Conservation (phyloP, 2,329 filamentous ascomycete genomes). For the Penicillium brevicompactum region DNA sequence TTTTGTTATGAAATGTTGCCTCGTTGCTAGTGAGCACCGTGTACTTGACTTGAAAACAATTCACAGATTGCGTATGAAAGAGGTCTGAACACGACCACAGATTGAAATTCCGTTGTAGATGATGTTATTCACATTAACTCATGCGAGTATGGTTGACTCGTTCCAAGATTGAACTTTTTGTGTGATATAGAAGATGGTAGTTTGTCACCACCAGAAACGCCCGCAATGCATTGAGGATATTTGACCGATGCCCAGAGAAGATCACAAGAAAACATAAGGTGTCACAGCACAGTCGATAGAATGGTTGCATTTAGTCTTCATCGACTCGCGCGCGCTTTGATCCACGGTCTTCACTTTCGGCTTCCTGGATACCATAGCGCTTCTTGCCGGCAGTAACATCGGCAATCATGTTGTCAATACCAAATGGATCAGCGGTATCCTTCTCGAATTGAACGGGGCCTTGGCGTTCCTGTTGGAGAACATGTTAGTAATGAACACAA, state of each 20-base stretch:
- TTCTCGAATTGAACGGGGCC: conserved; percentile 97
- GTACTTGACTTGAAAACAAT: not conserved
- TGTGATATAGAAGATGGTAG: conserved; percentile 10
- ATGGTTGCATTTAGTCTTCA: conserved; percentile 55
- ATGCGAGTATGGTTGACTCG: not conserved
- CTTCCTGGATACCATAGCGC: conserved; percentile 48
- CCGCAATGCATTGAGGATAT: conserved; percentile 31
- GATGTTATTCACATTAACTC: not conserved
- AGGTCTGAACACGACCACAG: not conserved
- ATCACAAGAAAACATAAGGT: conserved; percentile 14
- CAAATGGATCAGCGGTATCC: conserved; percentile 83
- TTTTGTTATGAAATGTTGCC: not conserved
- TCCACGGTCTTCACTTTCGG: conserved; percentile 36
- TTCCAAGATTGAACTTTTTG: not conserved
- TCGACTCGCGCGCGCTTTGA: conserved; percentile 77
- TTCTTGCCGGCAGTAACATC: conserved; percentile 64
- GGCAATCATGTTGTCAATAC: conserved; percentile 89
- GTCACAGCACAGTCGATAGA: conserved; percentile 14
- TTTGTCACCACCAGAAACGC: conserved; percentile 27
- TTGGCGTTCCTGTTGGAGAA: conserved; percentile 64
- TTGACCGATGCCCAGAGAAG: conserved; percentile 7
- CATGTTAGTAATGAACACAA: not conserved
- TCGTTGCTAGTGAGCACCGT: not conserved
- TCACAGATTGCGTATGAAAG: not conserved
- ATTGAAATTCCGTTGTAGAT: not conserved